Evolutionary conservation across 2,329 filamentous ascomycete genomes (phyloP).

Genomic region (Echinosphaeria canescens): DNA sequence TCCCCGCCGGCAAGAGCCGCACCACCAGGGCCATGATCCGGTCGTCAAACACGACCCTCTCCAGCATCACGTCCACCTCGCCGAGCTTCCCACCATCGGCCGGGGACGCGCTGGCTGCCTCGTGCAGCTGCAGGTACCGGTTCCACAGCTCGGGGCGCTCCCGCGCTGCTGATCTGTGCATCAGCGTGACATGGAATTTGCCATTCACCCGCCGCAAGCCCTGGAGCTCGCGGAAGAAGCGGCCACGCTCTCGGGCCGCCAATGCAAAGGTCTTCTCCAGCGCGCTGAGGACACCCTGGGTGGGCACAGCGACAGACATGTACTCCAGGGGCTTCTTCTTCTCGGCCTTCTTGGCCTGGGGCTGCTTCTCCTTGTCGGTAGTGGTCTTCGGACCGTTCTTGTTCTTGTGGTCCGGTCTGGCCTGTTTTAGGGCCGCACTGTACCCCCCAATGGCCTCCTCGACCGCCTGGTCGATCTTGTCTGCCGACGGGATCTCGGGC

Average conservation of each 20-base stretch:
- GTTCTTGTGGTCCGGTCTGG: constrained; percentile 31
- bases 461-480: constrained; percentile 65
- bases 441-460: constrained; percentile 56
- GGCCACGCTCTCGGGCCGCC: constrained; percentile 25
- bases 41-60: constrained; percentile 63
- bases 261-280: constrained; percentile 51
- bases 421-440: too few relatives aligned
- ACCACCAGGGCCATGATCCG: constrained; percentile 85
- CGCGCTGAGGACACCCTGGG: constrained; percentile 20
- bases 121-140: constrained; percentile 41
- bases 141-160: constrained; percentile 54
- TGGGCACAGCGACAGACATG: constrained; percentile 25
- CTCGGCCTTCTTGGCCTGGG: constrained; percentile 11
- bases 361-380: constrained; percentile 12
- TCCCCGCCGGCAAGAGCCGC: constrained; percentile 34
- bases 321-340: constrained; percentile 31
- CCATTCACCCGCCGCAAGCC: constrained; percentile 54
- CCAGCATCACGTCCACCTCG: constrained; percentile 38
- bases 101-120: constrained; percentile 13
- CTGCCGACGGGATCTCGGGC: constrained; percentile 42
- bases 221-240: constrained; percentile 57
- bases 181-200: constrained; percentile 86
- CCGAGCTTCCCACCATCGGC: constrained; percentile 34
- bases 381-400: constrained; percentile 36
- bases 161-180: constrained; percentile 48